phyloP scores from a whole-genome alignment of 192 early-diverging fungal species.

The Gigaspora rosea region DNA sequence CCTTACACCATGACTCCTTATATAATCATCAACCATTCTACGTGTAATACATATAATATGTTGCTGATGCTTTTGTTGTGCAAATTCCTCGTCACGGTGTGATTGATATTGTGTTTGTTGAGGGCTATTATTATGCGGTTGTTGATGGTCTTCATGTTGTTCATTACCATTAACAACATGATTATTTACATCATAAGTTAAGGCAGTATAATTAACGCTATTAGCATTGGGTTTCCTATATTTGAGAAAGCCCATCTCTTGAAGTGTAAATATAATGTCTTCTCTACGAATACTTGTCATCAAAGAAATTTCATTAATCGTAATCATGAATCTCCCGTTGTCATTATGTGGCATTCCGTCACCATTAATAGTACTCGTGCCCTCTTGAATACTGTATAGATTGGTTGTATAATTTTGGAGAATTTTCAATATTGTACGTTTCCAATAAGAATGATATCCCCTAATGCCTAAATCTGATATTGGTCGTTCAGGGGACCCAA shows the following conservation, averaged over 20 bases:
- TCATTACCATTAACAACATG: neutral
- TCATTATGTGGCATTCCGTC: neutral
- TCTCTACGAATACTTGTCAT: constrained; percentile 11
- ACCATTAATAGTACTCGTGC: neutral
- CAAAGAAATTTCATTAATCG: neutral
- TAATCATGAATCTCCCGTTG: neutral
- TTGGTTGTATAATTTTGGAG: constrained; percentile 1
- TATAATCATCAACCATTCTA: constrained; percentile 10
- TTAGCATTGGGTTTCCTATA: neutral
- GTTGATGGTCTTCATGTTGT: neutral
- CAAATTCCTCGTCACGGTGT: neutral
- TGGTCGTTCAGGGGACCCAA: constrained; percentile 26
- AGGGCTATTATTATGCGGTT: neutral
- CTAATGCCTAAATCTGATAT: constrained; percentile 5
- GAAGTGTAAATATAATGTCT: constrained; percentile 13
- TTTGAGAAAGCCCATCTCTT: constrained; percentile 20
- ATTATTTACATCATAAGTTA: neutral
- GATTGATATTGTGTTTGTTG: too few relatives aligned
- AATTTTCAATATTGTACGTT: neutral
- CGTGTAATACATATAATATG: neutral
- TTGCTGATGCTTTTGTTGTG: neutral
- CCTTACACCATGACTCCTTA: neutral
- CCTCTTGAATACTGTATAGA: too few relatives aligned
- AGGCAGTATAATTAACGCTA: neutral
- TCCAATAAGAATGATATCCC: constrained; percentile 27